phyloP scores from a whole-genome alignment of 2,329 filamentous ascomycete species.

The Pyricularia grisea region DNA sequence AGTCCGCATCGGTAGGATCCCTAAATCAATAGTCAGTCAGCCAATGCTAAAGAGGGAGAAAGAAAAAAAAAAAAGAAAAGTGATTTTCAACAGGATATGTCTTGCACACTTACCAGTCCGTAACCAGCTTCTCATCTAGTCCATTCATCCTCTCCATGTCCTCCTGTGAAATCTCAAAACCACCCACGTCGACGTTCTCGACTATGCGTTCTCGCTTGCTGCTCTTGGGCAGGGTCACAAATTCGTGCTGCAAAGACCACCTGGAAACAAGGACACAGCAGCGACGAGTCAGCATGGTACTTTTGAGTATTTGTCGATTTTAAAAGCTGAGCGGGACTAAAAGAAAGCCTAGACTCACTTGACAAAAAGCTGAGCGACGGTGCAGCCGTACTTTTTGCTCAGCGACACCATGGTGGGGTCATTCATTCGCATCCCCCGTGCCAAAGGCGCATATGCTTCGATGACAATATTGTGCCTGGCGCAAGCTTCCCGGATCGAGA shows the following conservation, averaged over 20 bases:
- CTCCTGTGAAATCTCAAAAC: conserved; percentile 50
- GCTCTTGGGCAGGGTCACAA: conserved; percentile 68
- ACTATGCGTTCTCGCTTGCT: conserved; percentile 49
- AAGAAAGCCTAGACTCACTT: conserved; percentile 20
- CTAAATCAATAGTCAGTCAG: not conserved
- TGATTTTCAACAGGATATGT: too few relatives aligned
- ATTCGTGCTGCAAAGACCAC: conserved; percentile 69
- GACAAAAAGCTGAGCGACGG: conserved; percentile 64
- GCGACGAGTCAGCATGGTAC: not conserved
- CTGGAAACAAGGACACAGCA: conserved; percentile 21
- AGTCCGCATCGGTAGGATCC: conserved; percentile 5
- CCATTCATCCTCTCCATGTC: conserved; percentile 55
- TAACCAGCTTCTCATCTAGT: conserved; percentile 65
- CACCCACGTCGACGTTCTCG: conserved; percentile 53
- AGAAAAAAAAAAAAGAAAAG: not conserved
- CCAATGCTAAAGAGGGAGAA: not conserved
- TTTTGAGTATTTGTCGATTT: not conserved
- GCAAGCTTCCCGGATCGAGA: conserved; percentile 57
- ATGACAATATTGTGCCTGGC: conserved; percentile 57
- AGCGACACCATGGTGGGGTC: conserved; percentile 54
- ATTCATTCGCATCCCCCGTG: conserved; percentile 58
- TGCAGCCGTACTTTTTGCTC: conserved; percentile 59
- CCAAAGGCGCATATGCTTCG: conserved; percentile 74
- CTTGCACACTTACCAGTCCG: conserved; percentile 43
- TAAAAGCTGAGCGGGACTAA: not conserved